phyloP scores from a whole-genome alignment of 495 filamentous ascomycete genomes.

The Neurospora sp. region DNA sequence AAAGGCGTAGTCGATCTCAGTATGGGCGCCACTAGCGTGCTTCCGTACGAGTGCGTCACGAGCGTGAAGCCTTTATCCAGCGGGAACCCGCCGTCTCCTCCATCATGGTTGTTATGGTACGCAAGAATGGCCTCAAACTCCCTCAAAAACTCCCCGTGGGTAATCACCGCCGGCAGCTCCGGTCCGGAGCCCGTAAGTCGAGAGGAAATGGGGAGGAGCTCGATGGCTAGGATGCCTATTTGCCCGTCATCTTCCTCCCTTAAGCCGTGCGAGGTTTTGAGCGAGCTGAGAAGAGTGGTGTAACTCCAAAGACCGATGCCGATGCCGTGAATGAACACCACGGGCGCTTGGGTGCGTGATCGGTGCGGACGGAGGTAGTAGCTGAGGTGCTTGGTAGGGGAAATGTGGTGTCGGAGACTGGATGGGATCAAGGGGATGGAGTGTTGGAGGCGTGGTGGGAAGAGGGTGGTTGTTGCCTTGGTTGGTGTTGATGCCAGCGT shows the following conservation, averaged over 20 bases:
- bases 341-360: constrained; percentile 40
- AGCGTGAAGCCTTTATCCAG: constrained; percentile 41
- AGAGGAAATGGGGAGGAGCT: constrained; percentile 53
- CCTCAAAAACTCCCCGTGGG: constrained; percentile 35
- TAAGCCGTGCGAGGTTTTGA: constrained; percentile 26
- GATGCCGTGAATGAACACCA: constrained; percentile 64
- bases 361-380: constrained; percentile 60
- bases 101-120: constrained; percentile 25
- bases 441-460: constrained; percentile 46
- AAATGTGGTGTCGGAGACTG: constrained; percentile 18
- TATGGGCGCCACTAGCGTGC: constrained; percentile 52
- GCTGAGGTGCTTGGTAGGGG: constrained; percentile 36
- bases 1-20: constrained; percentile 28
- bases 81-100: neutral
- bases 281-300: constrained; percentile 40
- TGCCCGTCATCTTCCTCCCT: constrained; percentile 24
- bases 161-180: constrained; percentile 23
- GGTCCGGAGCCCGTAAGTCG: constrained; percentile 37
- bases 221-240: constrained; percentile 54
- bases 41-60: constrained; percentile 53
- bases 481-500: neutral
- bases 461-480: constrained; percentile 32
- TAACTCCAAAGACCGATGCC: constrained; percentile 59
- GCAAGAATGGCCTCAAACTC: constrained; percentile 45
- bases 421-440: constrained; percentile 22